Conservation (phyloP, 1,284 basidiomycete species). For the Tylopilus orsonianus region DNA sequence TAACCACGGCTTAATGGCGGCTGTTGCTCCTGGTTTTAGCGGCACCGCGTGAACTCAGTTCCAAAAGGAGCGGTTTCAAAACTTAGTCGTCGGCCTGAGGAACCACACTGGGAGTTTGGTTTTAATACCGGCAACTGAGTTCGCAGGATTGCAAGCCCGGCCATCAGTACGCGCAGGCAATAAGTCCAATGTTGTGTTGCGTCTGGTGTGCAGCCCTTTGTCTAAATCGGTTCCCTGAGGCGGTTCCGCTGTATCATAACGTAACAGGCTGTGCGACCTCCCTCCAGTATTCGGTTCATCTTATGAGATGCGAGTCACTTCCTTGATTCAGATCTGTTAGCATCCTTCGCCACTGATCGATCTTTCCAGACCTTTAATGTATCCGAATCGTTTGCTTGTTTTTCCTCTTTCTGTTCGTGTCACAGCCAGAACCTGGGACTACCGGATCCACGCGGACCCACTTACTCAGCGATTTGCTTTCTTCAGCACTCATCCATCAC, state of each 20-base stretch:
- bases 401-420: constrained; percentile 16
- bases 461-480: constrained; percentile 29
- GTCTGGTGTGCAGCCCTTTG: background rate
- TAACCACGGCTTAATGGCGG: constrained; percentile 3
- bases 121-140: constrained; percentile 8
- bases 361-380: constrained; percentile 13
- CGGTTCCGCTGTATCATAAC: constrained; percentile 31
- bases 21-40: background rate
- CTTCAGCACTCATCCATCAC: constrained; percentile 5
- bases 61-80: constrained; percentile 10
- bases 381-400: constrained; percentile 11
- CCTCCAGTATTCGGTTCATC: constrained; percentile 22
- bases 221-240: constrained; percentile 21
- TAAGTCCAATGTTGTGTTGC: too few relatives aligned
- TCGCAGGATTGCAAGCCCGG: too few relatives aligned
- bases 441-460: constrained; percentile 28
- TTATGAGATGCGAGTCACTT: constrained; percentile 13
- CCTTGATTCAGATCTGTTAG: constrained; percentile 20
- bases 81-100: background rate
- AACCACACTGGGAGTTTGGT: background rate
- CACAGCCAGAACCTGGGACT: constrained; percentile 20
- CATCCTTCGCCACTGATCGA: constrained; percentile 20
- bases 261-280: constrained; percentile 29
- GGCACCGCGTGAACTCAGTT: constrained; percentile 20
- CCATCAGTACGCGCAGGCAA: background rate